Percentiles rank a stretch among this genome's conserved stretches.
Conservation (phyloP, 768 basidiomycete genomes). For the Russula lepida region DNA sequence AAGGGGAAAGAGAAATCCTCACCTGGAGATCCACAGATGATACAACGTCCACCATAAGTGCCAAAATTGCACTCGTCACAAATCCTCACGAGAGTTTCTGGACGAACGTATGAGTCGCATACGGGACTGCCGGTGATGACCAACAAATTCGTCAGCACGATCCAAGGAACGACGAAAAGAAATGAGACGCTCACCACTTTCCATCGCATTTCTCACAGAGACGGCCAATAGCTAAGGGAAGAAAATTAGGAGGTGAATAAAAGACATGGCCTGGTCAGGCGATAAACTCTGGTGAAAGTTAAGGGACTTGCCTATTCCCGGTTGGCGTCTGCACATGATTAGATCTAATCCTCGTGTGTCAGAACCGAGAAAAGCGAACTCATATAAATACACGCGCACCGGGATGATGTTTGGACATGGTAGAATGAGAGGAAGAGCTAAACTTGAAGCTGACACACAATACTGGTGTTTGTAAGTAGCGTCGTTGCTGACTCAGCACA, state of each 20-base stretch:
- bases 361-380: background rate
- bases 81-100: conserved; percentile 94
- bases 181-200: conserved; percentile 70
- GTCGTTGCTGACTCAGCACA: conserved; percentile 10
- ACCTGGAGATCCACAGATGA: conserved; percentile 97
- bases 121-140: conserved; percentile 87
- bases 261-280: conserved; percentile 1
- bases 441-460: background rate
- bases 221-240: conserved; percentile 77
- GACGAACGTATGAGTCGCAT: conserved; percentile 98
- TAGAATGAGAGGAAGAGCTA: background rate
- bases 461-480: too few relatives aligned
- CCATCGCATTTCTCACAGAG: conserved; percentile 99
- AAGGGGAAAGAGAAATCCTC: conserved; percentile 1
- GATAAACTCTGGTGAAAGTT: background rate
- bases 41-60: conserved; percentile 94
- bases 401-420: conserved; percentile 33
- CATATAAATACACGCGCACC: conserved; percentile 19
- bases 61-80: conserved; percentile 99
- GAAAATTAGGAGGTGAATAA: background rate
- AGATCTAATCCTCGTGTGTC: conserved; percentile 49
- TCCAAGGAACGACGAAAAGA: background rate
- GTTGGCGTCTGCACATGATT: conserved; percentile 96
- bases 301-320: conserved; percentile 74
- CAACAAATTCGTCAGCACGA: background rate